Base-by-base conservation (phyloP, 1,139 yeast species). In the Hansenula anomala region DNA sequence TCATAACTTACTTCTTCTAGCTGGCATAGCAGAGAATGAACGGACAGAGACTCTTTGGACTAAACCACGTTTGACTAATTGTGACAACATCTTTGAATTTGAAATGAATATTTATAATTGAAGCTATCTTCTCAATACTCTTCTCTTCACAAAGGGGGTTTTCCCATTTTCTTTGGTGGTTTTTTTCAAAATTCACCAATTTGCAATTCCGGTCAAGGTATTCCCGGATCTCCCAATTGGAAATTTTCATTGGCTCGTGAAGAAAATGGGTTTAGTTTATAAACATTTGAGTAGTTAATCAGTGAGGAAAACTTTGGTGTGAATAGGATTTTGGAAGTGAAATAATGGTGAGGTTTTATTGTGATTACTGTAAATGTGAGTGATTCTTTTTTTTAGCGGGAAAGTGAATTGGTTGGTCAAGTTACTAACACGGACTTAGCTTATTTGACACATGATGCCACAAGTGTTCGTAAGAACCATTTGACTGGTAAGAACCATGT, bases 401-500 rank as follows among this genome's bases (percentile, higher is more conserved):
- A 66, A 48, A 19, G 19, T 20, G 31, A 36, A 36, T 24, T 19
- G 20, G 15, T 23, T 30, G 7, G 14, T 24, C 28, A 2, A 8
- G 14, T 3, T 15, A 37, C 30, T 39, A 42, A 46, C 42, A 23
- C 18, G 4, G 28, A 20, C 13, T 23, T 29, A 50, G 69, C 90
- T 19, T 83, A 84, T 54, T 68, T 89, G 44, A 89, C 96, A 2
- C 97, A 89, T 57, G 96, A 88, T 61, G 84, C 95, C 24, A 69
- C 80, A 58, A 84, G 95, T 63, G 97, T 89, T 38, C 67, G 96
- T 33, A 81, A 84, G 55, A 81, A 90, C 31, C 97, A 90, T 61
- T 64, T 86, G 36, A 67, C 75, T 36, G 97, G 97, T 13, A 77
- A 78, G 53, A 82, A 85, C 58, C 97, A 90, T 59, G 69, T 86